Evolutionary conservation across 2,329 filamentous ascomycete species (phyloP).

Genomic region (Teratosphaeria gauchensis): DNA sequence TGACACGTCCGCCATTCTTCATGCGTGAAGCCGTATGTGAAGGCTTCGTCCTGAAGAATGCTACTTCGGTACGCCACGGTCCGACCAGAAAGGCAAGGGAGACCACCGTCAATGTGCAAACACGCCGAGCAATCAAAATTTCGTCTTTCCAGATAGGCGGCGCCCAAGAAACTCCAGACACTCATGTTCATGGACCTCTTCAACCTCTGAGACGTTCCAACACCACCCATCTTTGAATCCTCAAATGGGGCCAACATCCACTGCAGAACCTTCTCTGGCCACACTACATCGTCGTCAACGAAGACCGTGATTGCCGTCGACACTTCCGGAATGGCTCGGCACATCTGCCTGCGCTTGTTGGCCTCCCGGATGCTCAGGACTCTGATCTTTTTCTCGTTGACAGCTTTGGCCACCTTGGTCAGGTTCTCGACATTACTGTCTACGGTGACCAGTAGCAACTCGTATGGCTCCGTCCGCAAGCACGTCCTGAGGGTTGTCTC

Average conservation of each 20-base stretch:
- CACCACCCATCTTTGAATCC: slow-evolving; percentile 71
- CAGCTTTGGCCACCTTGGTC: slow-evolving; percentile 43
- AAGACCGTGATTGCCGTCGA: slow-evolving; percentile 78
- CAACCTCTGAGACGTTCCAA: slow-evolving; percentile 83
- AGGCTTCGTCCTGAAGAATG: slow-evolving; percentile 76
- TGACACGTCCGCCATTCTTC: slow-evolving; percentile 84
- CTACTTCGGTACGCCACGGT: slow-evolving; percentile 85
- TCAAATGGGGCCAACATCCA: slow-evolving; percentile 94
- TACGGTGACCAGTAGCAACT: slow-evolving; percentile 80
- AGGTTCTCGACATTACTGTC: slow-evolving; percentile 59
- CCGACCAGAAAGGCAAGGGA: slow-evolving; percentile 92
- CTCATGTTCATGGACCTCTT: slow-evolving; percentile 56
- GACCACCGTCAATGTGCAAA: slow-evolving; percentile 85
- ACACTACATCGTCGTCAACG: slow-evolving; percentile 92
- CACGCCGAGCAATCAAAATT: slow-evolving; percentile 97
- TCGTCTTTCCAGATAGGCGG: slow-evolving; percentile 82
- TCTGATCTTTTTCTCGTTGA: slow-evolving; percentile 55
- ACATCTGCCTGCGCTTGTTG: slow-evolving; percentile 93
- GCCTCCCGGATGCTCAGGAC: slow-evolving; percentile 73
- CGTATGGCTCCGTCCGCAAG: slow-evolving; percentile 56
- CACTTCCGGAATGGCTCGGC: slow-evolving; percentile 78
- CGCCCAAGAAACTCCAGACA: slow-evolving; percentile 81
- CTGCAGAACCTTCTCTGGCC: slow-evolving; percentile 73
- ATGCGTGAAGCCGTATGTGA: slow-evolving; percentile 80
- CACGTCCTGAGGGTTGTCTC: slow-evolving; percentile 72